Evolutionary conservation across 164 flowering plant species (phyloP).

Genomic region (Platanus orientalis): DNA sequence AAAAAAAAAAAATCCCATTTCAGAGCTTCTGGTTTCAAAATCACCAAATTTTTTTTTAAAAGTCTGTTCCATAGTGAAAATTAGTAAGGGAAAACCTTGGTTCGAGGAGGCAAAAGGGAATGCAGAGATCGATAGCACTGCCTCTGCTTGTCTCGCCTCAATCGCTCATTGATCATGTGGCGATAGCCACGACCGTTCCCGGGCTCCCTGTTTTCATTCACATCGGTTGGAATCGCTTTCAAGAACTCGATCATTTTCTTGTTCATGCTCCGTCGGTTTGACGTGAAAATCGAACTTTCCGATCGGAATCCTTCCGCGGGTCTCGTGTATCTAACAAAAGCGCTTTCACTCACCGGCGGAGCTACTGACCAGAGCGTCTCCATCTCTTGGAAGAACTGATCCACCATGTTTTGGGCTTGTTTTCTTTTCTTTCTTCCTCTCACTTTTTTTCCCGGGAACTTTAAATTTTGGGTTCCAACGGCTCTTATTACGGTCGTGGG

Average conservation of each 20-base stretch:
- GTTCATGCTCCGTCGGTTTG: slow-evolving; percentile 24
- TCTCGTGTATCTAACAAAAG: slow-evolving; percentile 23
- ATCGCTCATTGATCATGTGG: slow-evolving; percentile 54
- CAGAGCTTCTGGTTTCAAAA: too few species aligned
- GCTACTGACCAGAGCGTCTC: too few species aligned
- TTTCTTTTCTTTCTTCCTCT: too few species aligned
- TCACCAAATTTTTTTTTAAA: too few species aligned
- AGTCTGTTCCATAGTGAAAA: neutral
- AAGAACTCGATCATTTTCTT: slow-evolving; percentile 42
- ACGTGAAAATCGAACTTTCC: neutral
- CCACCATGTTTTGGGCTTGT: too few species aligned
- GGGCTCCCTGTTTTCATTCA: neutral
- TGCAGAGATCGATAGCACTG: slow-evolving; percentile 33
- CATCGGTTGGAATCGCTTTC: slow-evolving; percentile 19
- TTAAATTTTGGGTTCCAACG: slow-evolving; percentile 6
- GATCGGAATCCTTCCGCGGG: slow-evolving; percentile 9
- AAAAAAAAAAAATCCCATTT: too few species aligned
- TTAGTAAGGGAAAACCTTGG: slow-evolving; percentile 34
- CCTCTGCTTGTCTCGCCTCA: slow-evolving; percentile 47
- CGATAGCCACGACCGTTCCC: slow-evolving; percentile 25
- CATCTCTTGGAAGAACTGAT: slow-evolving; percentile 14
- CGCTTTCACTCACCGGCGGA: slow-evolving; percentile 20
- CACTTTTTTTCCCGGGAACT: neutral
- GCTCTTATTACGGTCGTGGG: too few species aligned
- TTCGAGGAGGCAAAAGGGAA: slow-evolving; percentile 37